Base-by-base conservation (phyloP, 2,329 filamentous ascomycete genomes). In the Diaporthe ampelina region DNA sequence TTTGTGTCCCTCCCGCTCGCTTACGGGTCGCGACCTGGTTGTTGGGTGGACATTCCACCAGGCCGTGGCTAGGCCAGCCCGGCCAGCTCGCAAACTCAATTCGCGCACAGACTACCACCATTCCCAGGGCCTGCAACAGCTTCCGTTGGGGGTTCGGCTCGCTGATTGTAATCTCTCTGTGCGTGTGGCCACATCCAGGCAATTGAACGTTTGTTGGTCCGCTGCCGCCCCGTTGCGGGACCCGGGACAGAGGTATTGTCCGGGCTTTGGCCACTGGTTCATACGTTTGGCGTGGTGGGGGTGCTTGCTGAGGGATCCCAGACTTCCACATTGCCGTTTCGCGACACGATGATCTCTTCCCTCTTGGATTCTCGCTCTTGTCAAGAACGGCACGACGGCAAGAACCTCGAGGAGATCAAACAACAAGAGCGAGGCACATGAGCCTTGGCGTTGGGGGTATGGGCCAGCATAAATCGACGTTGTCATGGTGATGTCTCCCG, bases 401-500 rank as follows among this genome's bases (percentile, higher is more conserved):
- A 54, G n/a, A 68, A 68, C 63, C 63, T 54, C 63, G 48, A 54
- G 63, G 63, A 26, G 63, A 68, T 68, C 63, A 68, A 68, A 68
- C 63, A 67, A 67, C 45, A 54, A 54, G 13, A 68, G 11, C 32
- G 37, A 68, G 63, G 63, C 45, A 19, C n/a, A 40, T 26, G 48
- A 54, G 63, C 15, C 63, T 68, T 68, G 63, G 63, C 63, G 17
- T 32, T 52, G 48, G 63, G 63, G n/a, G 52, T 68, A 54, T 29
- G 40, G 32, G 32, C 48, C 37, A 68, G 43, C 45, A 61, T 57
- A 61, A 61, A 35, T 37, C 40, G 32, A 19, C n/a, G 74, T 75
- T 70, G 70, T 70, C 71, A 75, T 73, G 71, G 71, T 57, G 71
- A 75, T 73, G 43, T 72, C 8, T 52, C 35, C 21, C 29, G 9